These are phyloP conservation scores for Cenchrus purpureus DNA, from an alignment of 176 grass and related monocot species.

Conservation along the genomic window DNA sequence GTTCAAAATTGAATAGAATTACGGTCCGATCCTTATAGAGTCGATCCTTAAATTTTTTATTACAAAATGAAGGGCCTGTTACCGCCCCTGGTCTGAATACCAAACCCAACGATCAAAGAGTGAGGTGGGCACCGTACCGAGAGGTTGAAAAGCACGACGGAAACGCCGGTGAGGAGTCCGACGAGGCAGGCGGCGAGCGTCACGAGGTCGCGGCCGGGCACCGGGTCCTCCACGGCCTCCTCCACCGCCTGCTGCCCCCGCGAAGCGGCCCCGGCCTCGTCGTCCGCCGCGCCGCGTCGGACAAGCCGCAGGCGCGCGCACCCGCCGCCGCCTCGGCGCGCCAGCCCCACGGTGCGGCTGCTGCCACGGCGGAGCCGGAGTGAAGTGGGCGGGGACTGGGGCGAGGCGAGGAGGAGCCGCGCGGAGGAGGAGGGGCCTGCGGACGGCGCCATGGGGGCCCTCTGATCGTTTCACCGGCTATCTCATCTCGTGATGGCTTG, in stretches of 20 bases:
- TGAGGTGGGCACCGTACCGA: constrained; percentile 54
- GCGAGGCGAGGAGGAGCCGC: constrained; percentile 35
- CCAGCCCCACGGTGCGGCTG: background rate
- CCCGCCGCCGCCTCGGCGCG: background rate
- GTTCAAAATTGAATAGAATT: no score
- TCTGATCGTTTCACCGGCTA: background rate
- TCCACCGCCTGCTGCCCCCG: constrained; percentile 1
- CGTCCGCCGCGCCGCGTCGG: constrained; percentile 31
- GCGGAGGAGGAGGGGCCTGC: background rate
- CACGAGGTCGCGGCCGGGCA: constrained; percentile 65
- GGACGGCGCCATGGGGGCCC: constrained; percentile 32
- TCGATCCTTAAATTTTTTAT: no score
- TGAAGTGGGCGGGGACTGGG: constrained; percentile 1
- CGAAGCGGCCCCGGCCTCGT: constrained; percentile 22
- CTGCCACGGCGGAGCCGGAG: background rate
- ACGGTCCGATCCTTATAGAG: no score
- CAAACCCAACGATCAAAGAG: background rate
- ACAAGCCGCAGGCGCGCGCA: constrained; percentile 21
- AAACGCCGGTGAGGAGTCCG: constrained; percentile 83
- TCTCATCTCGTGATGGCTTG: constrained; percentile 10
- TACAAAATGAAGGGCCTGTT: no score
- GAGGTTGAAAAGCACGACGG: constrained; percentile 84
- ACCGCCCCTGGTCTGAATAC: background rate
- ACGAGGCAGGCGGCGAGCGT: constrained; percentile 84
- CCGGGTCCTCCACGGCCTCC: constrained; percentile 43